Evolutionary conservation across 306 rosid genomes (phyloP).

Genomic region (Neltuma alba): DNA sequence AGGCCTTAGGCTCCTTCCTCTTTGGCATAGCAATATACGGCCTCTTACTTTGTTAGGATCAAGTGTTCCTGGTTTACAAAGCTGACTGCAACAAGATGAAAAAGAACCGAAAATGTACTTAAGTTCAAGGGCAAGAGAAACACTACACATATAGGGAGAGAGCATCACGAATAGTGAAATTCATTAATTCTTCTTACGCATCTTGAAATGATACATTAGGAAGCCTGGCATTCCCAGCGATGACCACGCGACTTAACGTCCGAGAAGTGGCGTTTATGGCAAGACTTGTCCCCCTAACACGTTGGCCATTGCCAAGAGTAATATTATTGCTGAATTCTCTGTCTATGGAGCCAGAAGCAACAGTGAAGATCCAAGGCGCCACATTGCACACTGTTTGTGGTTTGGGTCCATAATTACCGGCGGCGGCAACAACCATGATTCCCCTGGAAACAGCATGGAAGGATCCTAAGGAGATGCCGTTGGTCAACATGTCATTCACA

Average conservation of each 20-base stretch:
- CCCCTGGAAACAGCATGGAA: constrained; percentile 52
- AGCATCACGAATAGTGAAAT: neutral
- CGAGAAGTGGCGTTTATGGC: constrained; percentile 28
- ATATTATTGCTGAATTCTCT: constrained; percentile 43
- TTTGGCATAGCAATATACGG: constrained; percentile 48
- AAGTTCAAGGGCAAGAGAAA: too few relatives aligned
- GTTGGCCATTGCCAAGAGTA: neutral
- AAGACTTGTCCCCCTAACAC: constrained; percentile 48
- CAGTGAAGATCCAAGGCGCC: constrained; percentile 66
- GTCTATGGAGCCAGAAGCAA: constrained; percentile 65
- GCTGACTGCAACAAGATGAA: constrained; percentile 22
- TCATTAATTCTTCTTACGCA: constrained; percentile 52
- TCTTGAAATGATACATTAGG: neutral
- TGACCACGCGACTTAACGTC: constrained; percentile 41
- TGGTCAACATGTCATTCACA: neutral
- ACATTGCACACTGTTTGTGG: neutral
- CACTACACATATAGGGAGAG: neutral
- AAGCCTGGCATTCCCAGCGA: constrained; percentile 37
- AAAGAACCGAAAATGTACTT: too few relatives aligned
- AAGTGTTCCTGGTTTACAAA: constrained; percentile 45
- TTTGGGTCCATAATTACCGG: neutral
- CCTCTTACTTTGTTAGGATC: constrained; percentile 58
- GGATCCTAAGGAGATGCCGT: constrained; percentile 13
- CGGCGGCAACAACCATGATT: neutral
- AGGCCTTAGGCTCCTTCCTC: constrained; percentile 38